Percentiles rank a stretch among this genome's conserved stretches.
These are phyloP conservation scores for Datisca glomerata DNA, from an alignment of 306 rosid genomes.

Conservation along the genomic window DNA sequence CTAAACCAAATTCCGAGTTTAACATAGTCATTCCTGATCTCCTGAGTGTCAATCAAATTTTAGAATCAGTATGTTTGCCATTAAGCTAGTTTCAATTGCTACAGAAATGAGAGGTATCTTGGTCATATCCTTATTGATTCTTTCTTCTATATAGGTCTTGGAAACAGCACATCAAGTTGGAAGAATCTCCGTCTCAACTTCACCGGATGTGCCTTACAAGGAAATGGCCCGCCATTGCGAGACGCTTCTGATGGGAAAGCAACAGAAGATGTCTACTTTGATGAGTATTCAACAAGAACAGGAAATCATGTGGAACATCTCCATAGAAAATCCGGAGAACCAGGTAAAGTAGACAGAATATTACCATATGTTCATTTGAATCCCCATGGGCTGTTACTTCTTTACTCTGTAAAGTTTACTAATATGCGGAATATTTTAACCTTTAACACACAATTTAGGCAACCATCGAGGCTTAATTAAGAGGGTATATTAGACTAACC, in stretches of 20 bases:
- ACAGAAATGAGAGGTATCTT: neutral
- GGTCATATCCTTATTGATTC: neutral
- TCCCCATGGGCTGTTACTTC: too few species aligned
- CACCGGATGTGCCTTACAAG: slow-evolving; percentile 49
- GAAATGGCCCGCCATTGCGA: slow-evolving; percentile 84
- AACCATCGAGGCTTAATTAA: too few species aligned
- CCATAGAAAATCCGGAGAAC: slow-evolving; percentile 17
- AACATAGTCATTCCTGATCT: slow-evolving; percentile 30
- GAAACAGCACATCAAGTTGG: slow-evolving; percentile 59
- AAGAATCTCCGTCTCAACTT: slow-evolving; percentile 38
- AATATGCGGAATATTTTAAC: too few species aligned
- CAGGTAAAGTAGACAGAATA: slow-evolving; percentile 20
- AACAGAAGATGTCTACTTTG: slow-evolving; percentile 59
- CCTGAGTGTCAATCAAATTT: slow-evolving; percentile 68
- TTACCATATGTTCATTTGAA: slow-evolving; percentile 5
- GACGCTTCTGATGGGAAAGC: slow-evolving; percentile 59
- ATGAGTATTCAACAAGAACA: slow-evolving; percentile 38
- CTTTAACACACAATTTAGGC: too few species aligned
- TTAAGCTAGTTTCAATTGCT: slow-evolving; percentile 13
- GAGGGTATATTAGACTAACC: too few species aligned
- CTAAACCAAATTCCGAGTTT: slow-evolving; percentile 22
- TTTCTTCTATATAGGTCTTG: slow-evolving; percentile 37
- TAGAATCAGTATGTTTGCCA: slow-evolving; percentile 70
- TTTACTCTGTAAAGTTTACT: too few species aligned
- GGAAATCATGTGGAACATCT: slow-evolving; percentile 17